phyloP scores from a whole-genome alignment of 176 grass and related monocot genomes.

The Zea mays region Zm-B73-REFERENCE-NAM-5.0 NC_050105.1:136644501-136645000 shows the following conservation, averaged over 20 bases:
- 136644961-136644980: background rate
- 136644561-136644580: slow-evolving; percentile 88
- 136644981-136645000: background rate
- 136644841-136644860: slow-evolving; percentile 54
- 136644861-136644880: slow-evolving; percentile 43
- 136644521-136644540: slow-evolving; percentile 74
- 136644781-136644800: slow-evolving; percentile 82
- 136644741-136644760: slow-evolving; percentile 64
- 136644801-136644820: slow-evolving; percentile 63
- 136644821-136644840: slow-evolving; percentile 65
- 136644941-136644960: background rate
- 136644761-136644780: slow-evolving; percentile 76
- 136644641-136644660: slow-evolving; percentile 50
- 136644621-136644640: slow-evolving; percentile 58
- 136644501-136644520: slow-evolving; percentile 52
- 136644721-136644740: slow-evolving; percentile 87
- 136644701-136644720: slow-evolving; percentile 66
- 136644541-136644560: slow-evolving; percentile 84
- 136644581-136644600: slow-evolving; percentile 90
- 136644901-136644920: background rate
- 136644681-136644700: slow-evolving; percentile 59
- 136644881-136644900: background rate
- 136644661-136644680: slow-evolving; percentile 58
- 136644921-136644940: too few relatives aligned
- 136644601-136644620: slow-evolving; percentile 78